Conservation (phyloP, 1,284 basidiomycete genomes). For the Cryptococcus depauperatus region DNA sequence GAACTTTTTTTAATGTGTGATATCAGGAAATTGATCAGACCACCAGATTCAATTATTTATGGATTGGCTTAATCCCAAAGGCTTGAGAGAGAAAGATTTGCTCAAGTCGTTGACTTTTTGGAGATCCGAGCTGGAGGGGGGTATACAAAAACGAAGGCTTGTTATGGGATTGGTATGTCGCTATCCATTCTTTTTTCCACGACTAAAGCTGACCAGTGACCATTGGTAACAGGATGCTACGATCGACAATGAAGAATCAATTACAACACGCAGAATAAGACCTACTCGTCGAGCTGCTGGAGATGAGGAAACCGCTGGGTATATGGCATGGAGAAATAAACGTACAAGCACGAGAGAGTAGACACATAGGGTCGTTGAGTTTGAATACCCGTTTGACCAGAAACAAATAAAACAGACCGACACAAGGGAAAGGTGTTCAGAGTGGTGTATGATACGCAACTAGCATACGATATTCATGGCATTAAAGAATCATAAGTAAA, state of each 20-base stretch:
- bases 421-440: no score
- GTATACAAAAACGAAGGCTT: conserved; percentile 49
- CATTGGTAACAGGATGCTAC: conserved; percentile 8
- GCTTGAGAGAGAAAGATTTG: conserved; percentile 74
- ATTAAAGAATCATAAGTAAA: no score
- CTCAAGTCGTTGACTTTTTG: conserved; percentile 73
- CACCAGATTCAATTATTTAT: conserved; percentile 68
- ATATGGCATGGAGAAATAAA: conserved; percentile 24
- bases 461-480: no score
- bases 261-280: conserved; percentile 8
- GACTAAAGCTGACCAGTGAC: not conserved
- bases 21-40: not conserved
- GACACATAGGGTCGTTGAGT: no score
- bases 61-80: conserved; percentile 85
- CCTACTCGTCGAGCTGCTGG: conserved; percentile 18
- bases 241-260: conserved; percentile 17
- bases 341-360: not conserved
- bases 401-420: no score
- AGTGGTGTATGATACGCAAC: no score
- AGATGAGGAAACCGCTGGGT: conserved; percentile 25
- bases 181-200: not conserved
- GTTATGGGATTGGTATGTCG: conserved; percentile 21
- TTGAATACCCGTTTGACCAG: no score
- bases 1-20: not conserved
- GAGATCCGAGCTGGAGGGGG: conserved; percentile 74